These are phyloP conservation scores for Glaciozyma antarctica DNA, from an alignment of 768 basidiomycete genomes.

Conservation along the genomic window DNA sequence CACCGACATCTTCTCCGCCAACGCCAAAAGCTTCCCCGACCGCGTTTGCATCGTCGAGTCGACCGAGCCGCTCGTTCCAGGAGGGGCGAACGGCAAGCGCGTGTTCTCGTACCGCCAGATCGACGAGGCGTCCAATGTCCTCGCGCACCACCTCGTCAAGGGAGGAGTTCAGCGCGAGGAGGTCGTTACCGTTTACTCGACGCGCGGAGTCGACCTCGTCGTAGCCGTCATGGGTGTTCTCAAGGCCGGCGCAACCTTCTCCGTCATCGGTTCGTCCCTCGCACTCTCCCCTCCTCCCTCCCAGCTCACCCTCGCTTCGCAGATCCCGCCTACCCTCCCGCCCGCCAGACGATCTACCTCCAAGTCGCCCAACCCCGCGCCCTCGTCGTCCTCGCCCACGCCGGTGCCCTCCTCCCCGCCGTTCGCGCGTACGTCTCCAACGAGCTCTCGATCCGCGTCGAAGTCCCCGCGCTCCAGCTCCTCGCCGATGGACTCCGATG, in stretches of 20 bases:
- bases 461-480: conserved; percentile 80
- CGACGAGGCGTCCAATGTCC: conserved; percentile 71
- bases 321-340: conserved; percentile 96
- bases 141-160: conserved; percentile 79
- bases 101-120: conserved; percentile 72
- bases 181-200: conserved; percentile 95
- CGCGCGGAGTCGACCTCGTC: conserved; percentile 89
- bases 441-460: conserved; percentile 74
- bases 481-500: conserved; percentile 53
- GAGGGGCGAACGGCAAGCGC: conserved; percentile 47
- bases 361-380: conserved; percentile 85
- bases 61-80: conserved; percentile 41
- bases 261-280: conserved; percentile 69
- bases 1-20: conserved; percentile 82
- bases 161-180: conserved; percentile 84
- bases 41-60: conserved; percentile 83
- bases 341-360: conserved; percentile 84
- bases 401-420: conserved; percentile 65
- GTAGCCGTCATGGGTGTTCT: conserved; percentile 94
- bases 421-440: conserved; percentile 73
- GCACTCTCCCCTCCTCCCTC: conserved; percentile 7
- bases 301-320: not conserved
- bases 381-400: conserved; percentile 79
- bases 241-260: conserved; percentile 92
- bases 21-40: conserved; percentile 70